Evolutionary conservation across 2,329 filamentous ascomycete species (phyloP), one percentile per base, ranked within the genome.

Genomic region (Epichloe aotearoae): DNA sequence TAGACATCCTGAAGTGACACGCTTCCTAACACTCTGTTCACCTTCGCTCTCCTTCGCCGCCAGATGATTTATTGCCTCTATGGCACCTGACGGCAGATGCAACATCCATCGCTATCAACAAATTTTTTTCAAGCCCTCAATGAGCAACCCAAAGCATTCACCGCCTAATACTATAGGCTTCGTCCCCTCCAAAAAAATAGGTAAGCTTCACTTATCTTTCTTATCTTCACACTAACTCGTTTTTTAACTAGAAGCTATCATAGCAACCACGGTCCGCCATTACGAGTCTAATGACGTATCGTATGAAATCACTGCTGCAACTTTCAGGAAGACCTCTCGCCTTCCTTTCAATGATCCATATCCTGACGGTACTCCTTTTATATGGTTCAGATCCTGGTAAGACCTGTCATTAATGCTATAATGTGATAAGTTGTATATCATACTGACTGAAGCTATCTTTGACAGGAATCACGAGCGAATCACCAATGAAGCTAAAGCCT

Each of bases 401-500:
- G 12, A 6, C 3, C 36, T 38, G 6, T 38, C 1, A 38, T 38
- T 38, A 3, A 38, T 38, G 36, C 36, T 38, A 38, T 38, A 38
- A 38, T 38, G 36, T 38, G 36, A 2, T 38, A 4, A 38, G 36
- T 38, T 14, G 6, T 17, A 38, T 38, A 38, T 38, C 12, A 7
- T 38, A 38, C 10, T 15, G 0, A 38, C 36, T 38, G 0, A n/a
- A 17, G 37, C 23, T 7, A 23, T 38, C 37, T 3, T 6, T 39
- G 5, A 39, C 5, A n/a, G 37, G 14, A 39, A 55, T 45, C 52
- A 54, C 23, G 52, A 56, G 39, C 54, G 52, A 15, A 53, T 56
- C 23, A 40, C 42, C 5, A 56, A 54, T 34, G 53, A 56, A 20
- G 54, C 49, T 38, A 54, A 48, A 12, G 53, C 53, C 23, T 33